Percentiles rank a stretch among this genome's conserved stretches.
Conservation (phyloP, 2,329 filamentous ascomycete genomes). For the Alternaria arbusti region DNA sequence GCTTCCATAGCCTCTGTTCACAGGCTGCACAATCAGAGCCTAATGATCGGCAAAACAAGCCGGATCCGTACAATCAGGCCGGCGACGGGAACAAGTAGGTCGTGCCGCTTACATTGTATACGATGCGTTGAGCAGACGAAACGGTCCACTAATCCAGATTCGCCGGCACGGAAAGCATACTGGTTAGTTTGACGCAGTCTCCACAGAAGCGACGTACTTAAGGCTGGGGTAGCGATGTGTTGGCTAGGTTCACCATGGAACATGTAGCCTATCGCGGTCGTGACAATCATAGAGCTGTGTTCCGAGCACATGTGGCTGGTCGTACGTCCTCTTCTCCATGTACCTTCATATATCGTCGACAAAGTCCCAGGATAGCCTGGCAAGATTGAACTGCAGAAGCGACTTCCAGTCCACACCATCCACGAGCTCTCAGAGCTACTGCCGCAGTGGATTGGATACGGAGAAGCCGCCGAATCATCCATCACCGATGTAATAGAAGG, state of each 20-base stretch:
- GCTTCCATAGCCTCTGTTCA: background rate
- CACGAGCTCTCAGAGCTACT: background rate
- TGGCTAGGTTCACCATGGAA: background rate
- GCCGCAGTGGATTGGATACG: background rate
- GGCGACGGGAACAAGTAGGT: conserved; percentile 3
- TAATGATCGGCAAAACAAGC: conserved; percentile 1
- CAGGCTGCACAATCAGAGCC: background rate
- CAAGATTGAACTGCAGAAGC: background rate
- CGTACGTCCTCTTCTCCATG: background rate
- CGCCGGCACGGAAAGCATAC: conserved; percentile 11
- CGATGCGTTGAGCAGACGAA: background rate
- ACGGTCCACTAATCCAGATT: conserved; percentile 14
- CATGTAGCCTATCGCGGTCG: background rate
- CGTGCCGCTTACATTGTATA: background rate
- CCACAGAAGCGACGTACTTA: background rate
- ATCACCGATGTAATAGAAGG: background rate
- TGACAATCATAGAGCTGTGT: background rate
- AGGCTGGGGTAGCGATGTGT: conserved; percentile 3
- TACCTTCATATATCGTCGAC: background rate
- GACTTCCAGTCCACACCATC: background rate
- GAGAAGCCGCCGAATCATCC: background rate
- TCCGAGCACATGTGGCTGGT: background rate
- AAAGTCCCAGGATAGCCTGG: background rate
- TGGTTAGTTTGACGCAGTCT: conserved; percentile 9
- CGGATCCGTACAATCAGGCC: background rate